Base-by-base conservation (phyloP, 306 rosid genomes). In the Vigna hirtella region DNA sequence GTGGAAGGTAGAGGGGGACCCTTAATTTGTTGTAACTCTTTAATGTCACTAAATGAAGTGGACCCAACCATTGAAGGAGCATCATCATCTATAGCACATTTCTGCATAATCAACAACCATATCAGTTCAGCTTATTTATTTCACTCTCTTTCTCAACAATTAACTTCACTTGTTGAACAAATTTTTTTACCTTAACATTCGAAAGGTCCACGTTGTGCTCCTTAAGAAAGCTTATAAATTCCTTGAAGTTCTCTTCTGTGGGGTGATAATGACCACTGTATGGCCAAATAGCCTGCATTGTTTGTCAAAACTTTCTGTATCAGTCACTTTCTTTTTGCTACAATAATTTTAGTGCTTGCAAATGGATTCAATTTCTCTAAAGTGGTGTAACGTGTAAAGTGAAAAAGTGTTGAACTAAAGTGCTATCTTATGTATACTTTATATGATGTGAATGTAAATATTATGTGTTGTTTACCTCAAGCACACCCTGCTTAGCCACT, bases 191-290 rank as follows among this genome's bases (percentile, higher is more conserved):
- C 98, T 92, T 91, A 49, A 95, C 99, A 72, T 91, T 88, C 11
- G 98, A 58, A 80, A 95, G 99, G 77, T 95, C 93, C 4, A 95
- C 93, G 1, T 86, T 66, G 75, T 93, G 88, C 74, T 93, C 97
- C 62, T 84, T 79, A 14, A 95, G 97, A 81, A 93, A 95, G 91
- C 90, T 74, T 52, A 93, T 80, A 64, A 95, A 93, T 61, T 95
- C 99, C 52, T 47, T 87, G 85, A 95, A 95, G 84, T 95, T 91
- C 81, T 90, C 99, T 80, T 95, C 98, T 32, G 99, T 95, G 45
- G 99, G 99, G 81, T 83, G 99, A 74, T 95, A 95, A 67, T 95
- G 99, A 40, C 99, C 99, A 66, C 99, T 95, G 67, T 95, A 95
- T 5, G 99, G 99, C 99, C 99, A 95, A 79, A 95, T 95, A 28